Percentiles rank a stretch among this genome's conserved stretches.
Conservation (phyloP, 345 rosid species). For the Bruguiera parviflora region DNA sequence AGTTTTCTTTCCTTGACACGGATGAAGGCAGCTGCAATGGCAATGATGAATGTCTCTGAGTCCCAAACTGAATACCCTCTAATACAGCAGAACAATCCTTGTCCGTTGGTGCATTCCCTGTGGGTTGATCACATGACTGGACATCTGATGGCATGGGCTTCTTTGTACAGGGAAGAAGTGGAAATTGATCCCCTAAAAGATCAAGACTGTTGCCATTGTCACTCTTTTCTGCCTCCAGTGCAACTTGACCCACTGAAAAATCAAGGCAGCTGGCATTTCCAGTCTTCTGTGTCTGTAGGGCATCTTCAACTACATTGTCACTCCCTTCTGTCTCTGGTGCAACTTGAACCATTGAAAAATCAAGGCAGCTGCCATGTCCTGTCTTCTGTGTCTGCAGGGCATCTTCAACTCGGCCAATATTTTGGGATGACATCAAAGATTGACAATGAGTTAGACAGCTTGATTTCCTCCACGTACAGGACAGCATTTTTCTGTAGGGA, state of each 20-base stretch:
- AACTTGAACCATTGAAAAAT: conserved; percentile 9
- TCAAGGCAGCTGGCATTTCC: conserved; percentile 22
- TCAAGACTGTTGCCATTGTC: conserved; percentile 4
- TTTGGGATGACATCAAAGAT: conserved; percentile 7
- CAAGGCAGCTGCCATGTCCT: conserved; percentile 20
- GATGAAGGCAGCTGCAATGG: conserved; percentile 14
- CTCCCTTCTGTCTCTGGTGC: not conserved
- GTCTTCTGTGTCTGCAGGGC: conserved; percentile 8
- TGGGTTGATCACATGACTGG: conserved; percentile 17
- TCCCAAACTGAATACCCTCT: conserved; percentile 20
- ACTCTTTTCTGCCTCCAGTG: conserved; percentile 4
- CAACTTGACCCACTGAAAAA: conserved; percentile 6
- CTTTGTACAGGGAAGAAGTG: conserved; percentile 34
- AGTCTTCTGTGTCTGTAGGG: conserved; percentile 9
- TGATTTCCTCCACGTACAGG: conserved; percentile 14
- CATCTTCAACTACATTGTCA: conserved; percentile 14
- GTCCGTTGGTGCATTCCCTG: not conserved
- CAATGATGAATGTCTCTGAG: conserved; percentile 10
- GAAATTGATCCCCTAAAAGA: conserved; percentile 42
- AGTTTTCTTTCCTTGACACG: conserved; percentile 13
- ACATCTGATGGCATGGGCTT: conserved; percentile 25
- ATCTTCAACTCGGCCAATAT: conserved; percentile 18
- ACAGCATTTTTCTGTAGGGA: conserved; percentile 24
- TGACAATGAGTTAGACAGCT: conserved; percentile 13
- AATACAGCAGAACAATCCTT: conserved; percentile 9